Evolutionary conservation across 352 stramenopile species (phyloP).

Genomic region (Pythium volutum): DNA sequence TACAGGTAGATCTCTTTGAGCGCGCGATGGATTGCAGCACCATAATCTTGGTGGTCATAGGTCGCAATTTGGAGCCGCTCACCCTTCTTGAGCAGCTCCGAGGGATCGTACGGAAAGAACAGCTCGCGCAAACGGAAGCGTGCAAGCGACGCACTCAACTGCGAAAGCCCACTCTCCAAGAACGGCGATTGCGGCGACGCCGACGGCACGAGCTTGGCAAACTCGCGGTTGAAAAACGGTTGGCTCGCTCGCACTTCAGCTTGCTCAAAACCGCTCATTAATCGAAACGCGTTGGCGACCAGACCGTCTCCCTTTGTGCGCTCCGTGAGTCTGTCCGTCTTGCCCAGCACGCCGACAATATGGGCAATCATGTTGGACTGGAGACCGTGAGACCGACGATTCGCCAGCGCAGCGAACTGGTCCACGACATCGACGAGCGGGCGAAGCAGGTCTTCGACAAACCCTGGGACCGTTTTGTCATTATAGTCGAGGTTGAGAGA

Average conservation of each 20-base stretch:
- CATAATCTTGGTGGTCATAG: conserved; percentile 75
- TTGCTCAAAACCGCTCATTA: conserved; percentile 16
- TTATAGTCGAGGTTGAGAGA: conserved; percentile 59
- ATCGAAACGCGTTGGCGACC: conserved; percentile 10
- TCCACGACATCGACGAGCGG: conserved; percentile 43
- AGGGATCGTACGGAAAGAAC: conserved; percentile 59
- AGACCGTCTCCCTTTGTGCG: background rate
- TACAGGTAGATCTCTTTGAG: conserved; percentile 54
- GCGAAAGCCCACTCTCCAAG: conserved; percentile 50
- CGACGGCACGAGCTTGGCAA: conserved; percentile 29
- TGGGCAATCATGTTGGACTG: conserved; percentile 4
- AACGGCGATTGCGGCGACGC: conserved; percentile 24
- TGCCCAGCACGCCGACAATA: conserved; percentile 5
- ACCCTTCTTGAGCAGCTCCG: conserved; percentile 24
- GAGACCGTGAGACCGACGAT: background rate
- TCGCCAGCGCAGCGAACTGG: conserved; percentile 6
- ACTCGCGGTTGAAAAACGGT: conserved; percentile 46
- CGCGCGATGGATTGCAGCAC: conserved; percentile 68
- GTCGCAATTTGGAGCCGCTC: conserved; percentile 29
- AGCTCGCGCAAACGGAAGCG: conserved; percentile 61
- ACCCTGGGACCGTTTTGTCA: conserved; percentile 33
- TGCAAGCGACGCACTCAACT: conserved; percentile 45
- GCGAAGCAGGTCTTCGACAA: conserved; percentile 44
- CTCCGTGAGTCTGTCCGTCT: conserved; percentile 13
- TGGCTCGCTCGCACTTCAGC: conserved; percentile 16